phyloP scores from a whole-genome alignment of 2,329 filamentous ascomycete genomes.

The Xylariaceae sp. region DNA sequence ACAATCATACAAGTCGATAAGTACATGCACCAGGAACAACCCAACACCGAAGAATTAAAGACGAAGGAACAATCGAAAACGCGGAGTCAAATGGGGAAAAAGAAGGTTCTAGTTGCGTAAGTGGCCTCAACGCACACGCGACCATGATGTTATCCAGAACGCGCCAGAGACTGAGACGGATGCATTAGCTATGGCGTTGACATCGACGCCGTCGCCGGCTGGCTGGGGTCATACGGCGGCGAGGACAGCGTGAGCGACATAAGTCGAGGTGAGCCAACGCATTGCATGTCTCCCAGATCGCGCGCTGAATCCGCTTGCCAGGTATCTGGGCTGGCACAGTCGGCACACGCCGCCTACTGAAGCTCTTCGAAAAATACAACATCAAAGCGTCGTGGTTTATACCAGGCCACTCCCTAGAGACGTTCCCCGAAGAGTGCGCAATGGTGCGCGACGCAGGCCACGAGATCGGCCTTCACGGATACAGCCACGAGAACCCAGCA shows the following conservation, averaged over 20 bases:
- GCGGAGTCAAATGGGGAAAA: conserved; percentile 10
- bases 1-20: background rate
- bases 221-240: conserved; percentile 71
- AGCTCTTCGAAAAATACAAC: conserved; percentile 45
- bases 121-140: background rate
- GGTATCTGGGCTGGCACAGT: conserved; percentile 60
- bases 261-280: conserved; percentile 51
- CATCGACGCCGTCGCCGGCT: conserved; percentile 72
- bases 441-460: conserved; percentile 62
- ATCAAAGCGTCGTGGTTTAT: conserved; percentile 51
- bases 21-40: too few relatives aligned
- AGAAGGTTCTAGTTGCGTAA: conserved; percentile 19
- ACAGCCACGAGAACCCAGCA: conserved; percentile 68
- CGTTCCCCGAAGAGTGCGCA: conserved; percentile 56
- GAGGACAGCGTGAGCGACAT: conserved; percentile 71
- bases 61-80: background rate
- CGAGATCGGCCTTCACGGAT: conserved; percentile 61
- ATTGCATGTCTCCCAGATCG: background rate
- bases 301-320: background rate
- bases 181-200: conserved; percentile 47
- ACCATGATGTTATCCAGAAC: background rate
- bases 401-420: conserved; percentile 57
- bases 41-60: background rate
- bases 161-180: background rate
- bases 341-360: conserved; percentile 61